Percentiles rank a stretch among this genome's conserved stretches.
These are phyloP conservation scores for Trypanosoma avium DNA, from an alignment of 208 protist genomes.

Conservation along the genomic window DNA sequence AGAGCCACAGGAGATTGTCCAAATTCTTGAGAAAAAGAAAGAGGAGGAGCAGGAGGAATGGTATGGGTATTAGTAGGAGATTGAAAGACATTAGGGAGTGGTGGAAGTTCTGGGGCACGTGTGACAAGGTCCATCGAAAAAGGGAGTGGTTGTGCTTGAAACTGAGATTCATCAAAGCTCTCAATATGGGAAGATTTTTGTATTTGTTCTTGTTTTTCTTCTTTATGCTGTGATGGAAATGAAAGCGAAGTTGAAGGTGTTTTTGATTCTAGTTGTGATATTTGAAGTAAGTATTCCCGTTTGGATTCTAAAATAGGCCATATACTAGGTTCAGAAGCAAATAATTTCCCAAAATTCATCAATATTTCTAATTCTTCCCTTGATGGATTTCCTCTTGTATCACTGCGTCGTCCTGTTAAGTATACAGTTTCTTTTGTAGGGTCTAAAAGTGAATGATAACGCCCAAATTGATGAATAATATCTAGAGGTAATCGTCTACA, in stretches of 20 bases:
- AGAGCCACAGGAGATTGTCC: background rate
- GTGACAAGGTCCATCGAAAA: conserved; percentile 28
- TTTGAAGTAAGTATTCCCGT: conserved; percentile 19
- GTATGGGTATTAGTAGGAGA: too few species aligned
- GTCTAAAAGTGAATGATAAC: conserved; percentile 60
- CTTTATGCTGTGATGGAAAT: background rate
- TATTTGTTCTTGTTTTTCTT: conserved; percentile 9
- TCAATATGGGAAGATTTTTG: background rate
- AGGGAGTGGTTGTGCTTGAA: conserved; percentile 26
- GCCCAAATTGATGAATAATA: conserved; percentile 63
- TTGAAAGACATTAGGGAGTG: background rate
- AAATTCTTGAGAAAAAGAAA: background rate
- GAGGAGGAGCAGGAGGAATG: too few species aligned
- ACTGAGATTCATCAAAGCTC: conserved; percentile 2
- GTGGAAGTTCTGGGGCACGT: conserved; percentile 15
- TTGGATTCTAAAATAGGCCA: conserved; percentile 26
- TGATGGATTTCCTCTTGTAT: background rate
- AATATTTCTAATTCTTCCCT: conserved; percentile 26
- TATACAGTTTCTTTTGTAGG: conserved; percentile 19
- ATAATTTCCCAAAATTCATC: conserved; percentile 30
- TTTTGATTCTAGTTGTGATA: background rate
- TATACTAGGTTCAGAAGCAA: conserved; percentile 34
- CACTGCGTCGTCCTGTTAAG: conserved; percentile 4
- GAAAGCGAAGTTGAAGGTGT: background rate
- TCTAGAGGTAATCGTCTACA: conserved; percentile 62